Conservation (phyloP, 257 asterid species). For the Jaltomata sinuosa region DNA sequence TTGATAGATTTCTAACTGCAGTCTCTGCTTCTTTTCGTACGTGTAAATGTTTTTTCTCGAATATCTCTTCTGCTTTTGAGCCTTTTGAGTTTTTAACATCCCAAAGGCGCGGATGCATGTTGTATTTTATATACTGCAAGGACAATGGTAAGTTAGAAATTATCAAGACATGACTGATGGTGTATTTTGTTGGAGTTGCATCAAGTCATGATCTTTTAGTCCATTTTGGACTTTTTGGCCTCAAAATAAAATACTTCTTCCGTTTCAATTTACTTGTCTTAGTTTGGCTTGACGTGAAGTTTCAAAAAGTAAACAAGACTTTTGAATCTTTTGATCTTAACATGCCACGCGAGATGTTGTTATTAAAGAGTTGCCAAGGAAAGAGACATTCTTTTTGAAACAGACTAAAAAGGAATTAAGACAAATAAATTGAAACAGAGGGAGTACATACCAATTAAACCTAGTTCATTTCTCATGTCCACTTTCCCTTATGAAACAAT, state of each 20-base stretch:
- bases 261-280: too few relatives aligned
- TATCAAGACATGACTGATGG: not conserved
- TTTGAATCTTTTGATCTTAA: too few relatives aligned
- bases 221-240: not conserved
- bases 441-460: not conserved
- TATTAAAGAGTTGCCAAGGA: too few relatives aligned
- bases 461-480: not conserved
- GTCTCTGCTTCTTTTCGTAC: constrained; percentile 2
- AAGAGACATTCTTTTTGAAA: too few relatives aligned
- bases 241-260: not conserved
- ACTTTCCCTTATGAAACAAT: not conserved
- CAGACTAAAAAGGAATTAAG: too few relatives aligned
- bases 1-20: not conserved
- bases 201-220: not conserved
- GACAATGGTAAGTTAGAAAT: not conserved
- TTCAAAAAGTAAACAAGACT: too few relatives aligned
- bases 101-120: not conserved
- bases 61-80: not conserved
- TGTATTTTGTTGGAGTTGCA: not conserved
- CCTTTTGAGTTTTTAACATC: not conserved
- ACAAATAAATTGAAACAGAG: too few relatives aligned
- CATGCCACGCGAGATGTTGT: too few relatives aligned
- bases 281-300: too few relatives aligned
- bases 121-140: not conserved
- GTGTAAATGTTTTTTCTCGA: not conserved